Conservation (phyloP, 495 filamentous ascomycete species). For the Penicillium roqueforti region DNA sequence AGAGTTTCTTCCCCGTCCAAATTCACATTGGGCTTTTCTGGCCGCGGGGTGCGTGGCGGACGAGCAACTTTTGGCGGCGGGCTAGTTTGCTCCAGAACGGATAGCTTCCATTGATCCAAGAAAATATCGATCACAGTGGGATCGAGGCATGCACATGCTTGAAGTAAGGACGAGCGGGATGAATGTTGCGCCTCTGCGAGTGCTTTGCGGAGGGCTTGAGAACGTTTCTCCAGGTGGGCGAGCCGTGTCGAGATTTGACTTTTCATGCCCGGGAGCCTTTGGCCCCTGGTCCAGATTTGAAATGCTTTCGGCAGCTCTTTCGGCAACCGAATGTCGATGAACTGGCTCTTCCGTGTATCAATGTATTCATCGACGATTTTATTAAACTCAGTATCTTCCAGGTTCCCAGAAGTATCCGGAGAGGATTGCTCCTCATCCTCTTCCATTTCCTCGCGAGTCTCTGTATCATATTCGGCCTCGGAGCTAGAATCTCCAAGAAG, state of each 20-base stretch:
- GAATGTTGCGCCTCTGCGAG: not conserved
- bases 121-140: not conserved
- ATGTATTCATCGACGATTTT: slow-evolving; percentile 27
- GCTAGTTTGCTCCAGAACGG: not conserved
- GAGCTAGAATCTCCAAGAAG: slow-evolving; percentile 62
- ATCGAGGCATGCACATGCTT: not conserved
- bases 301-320: not conserved
- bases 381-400: not conserved
- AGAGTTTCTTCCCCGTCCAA: not conserved
- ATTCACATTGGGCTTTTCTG: not conserved
- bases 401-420: slow-evolving; percentile 6
- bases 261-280: not conserved
- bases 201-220: not conserved
- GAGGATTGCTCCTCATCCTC: slow-evolving; percentile 37
- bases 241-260: not conserved
- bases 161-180: not conserved
- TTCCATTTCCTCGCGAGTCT: slow-evolving; percentile 61
- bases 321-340: not conserved
- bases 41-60: not conserved
- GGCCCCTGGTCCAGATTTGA: not conserved
- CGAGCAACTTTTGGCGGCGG: not conserved
- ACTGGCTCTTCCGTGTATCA: not conserved
- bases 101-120: not conserved
- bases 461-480: slow-evolving; percentile 50
- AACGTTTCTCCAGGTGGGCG: not conserved